Evolutionary conservation across 306 rosid genomes (phyloP).

Genomic region (Fagus crenata): DNA sequence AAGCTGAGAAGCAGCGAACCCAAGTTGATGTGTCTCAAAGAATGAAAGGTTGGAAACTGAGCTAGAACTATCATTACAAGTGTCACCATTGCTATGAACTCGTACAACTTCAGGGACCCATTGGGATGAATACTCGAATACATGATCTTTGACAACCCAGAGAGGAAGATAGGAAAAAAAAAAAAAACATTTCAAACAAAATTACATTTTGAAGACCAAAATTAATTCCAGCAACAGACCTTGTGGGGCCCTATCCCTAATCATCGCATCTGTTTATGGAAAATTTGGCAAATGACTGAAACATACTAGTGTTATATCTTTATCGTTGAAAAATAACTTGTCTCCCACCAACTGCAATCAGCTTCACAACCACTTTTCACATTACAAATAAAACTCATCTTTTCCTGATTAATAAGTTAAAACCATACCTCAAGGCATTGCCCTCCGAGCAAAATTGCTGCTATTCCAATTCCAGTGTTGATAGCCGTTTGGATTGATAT

Average conservation of each 20-base stretch:
- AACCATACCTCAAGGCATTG: constrained; percentile 67
- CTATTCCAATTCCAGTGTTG: constrained; percentile 87
- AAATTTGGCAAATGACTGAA: too few species aligned
- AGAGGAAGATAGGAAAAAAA: not conserved
- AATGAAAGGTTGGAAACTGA: constrained; percentile 88
- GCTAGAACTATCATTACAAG: constrained; percentile 71
- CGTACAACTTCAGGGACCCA: constrained; percentile 75
- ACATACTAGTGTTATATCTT: too few species aligned
- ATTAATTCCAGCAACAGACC: not conserved
- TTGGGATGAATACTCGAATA: constrained; percentile 63
- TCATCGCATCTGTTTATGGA: not conserved
- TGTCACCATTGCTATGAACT: constrained; percentile 94
- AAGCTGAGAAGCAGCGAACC: constrained; percentile 70
- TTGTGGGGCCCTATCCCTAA: not conserved
- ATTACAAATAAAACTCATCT: too few species aligned
- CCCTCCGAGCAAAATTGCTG: constrained; percentile 77
- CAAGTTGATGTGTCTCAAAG: constrained; percentile 79
- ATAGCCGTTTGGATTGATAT: constrained; percentile 86
- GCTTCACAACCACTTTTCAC: too few species aligned
- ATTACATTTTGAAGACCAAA: not conserved
- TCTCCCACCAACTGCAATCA: constrained; percentile 1
- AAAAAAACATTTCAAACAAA: not conserved
- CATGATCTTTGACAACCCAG: too few species aligned
- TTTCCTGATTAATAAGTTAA: too few species aligned
- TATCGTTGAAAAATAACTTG: too few species aligned